Percentiles rank a stretch among this genome's conserved stretches.
Conservation (phyloP, 805 yeast species). For the Kodamaea kakaduensis region DNA sequence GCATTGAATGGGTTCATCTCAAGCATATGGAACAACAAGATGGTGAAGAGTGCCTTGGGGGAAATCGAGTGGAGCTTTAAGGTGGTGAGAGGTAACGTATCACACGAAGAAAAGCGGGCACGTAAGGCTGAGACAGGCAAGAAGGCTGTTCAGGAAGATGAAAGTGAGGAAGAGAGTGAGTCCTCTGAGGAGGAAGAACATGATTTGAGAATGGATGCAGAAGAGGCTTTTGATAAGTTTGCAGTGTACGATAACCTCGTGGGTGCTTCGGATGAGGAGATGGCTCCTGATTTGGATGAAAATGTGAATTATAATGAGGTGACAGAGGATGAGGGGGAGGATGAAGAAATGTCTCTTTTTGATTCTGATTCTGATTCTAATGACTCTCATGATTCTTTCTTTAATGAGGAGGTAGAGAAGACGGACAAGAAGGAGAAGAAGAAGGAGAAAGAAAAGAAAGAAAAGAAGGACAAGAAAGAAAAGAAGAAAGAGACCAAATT, state of each 20-base stretch:
- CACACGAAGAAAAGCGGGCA: constrained; percentile 31
- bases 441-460: constrained; percentile 21
- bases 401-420: constrained; percentile 22
- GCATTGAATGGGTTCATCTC: constrained; percentile 46
- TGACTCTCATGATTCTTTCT: constrained; percentile 33
- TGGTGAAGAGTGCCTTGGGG: constrained; percentile 30
- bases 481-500: constrained; percentile 35
- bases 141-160: constrained; percentile 19
- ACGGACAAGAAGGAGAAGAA: constrained; percentile 20
- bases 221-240: constrained; percentile 28
- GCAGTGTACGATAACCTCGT: constrained; percentile 37
- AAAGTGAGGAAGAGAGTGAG: constrained; percentile 18
- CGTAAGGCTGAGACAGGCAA: constrained; percentile 23
- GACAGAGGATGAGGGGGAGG: constrained; percentile 63
- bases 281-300: constrained; percentile 13
- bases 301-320: constrained; percentile 51
- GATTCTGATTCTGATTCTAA: constrained; percentile 9
- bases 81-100: constrained; percentile 44
- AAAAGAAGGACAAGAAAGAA: constrained; percentile 19
- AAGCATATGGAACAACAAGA: constrained; percentile 42
- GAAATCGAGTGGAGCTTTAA: constrained; percentile 44
- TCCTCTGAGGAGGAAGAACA: constrained; percentile 13
- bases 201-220: constrained; percentile 18
- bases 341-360: constrained; percentile 18
- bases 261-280: constrained; percentile 43